These are phyloP conservation scores for Neospora caninum DNA, from an alignment of 169 alveolate species.

Conservation along the genomic window DNA sequence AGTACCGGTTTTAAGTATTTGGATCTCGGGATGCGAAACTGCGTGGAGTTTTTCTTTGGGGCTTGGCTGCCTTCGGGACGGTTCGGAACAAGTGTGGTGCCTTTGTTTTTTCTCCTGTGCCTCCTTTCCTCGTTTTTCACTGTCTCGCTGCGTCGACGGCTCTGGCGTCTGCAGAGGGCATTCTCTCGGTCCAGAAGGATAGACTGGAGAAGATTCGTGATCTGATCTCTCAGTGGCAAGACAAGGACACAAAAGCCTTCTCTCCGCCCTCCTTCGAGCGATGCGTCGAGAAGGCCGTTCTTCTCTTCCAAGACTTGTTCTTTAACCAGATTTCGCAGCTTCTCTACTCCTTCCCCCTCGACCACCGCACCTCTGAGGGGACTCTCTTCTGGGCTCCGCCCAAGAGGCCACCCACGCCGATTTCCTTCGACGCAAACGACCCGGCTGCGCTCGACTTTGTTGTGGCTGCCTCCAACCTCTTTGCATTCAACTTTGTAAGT, in stretches of 20 bases:
- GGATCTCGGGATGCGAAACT: too few species aligned
- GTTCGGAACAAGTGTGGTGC: too few species aligned
- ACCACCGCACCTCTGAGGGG: slow-evolving; percentile 94
- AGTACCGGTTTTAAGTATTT: too few species aligned
- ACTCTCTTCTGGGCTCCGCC: slow-evolving; percentile 98
- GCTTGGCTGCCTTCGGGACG: too few species aligned
- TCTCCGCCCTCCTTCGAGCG: slow-evolving; percentile 27
- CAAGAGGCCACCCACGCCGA: slow-evolving; percentile 96
- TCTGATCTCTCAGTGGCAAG: slow-evolving; percentile 1
- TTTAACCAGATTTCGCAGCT: slow-evolving; percentile 92
- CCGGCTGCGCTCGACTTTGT: slow-evolving; percentile 88
- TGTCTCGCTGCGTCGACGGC: background rate
- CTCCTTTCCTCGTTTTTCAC: background rate
- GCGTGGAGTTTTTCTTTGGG: too few species aligned
- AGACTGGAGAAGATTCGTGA: slow-evolving; percentile 37
- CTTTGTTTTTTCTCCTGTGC: background rate
- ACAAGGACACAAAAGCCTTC: too few species aligned
- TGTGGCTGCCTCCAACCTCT: slow-evolving; percentile 89
- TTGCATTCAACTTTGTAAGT: slow-evolving; percentile 78
- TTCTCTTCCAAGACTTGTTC: slow-evolving; percentile 86
- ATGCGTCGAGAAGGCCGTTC: slow-evolving; percentile 44
- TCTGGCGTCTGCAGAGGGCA: slow-evolving; percentile 55
- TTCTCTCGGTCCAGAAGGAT: slow-evolving; percentile 41
- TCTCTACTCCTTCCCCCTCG: slow-evolving; percentile 94
- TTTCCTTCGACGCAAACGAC: slow-evolving; percentile 87